Evolutionary conservation across 78 protist species (phyloP).

Genomic region (Dictyostelium brefeldianum): DNA sequence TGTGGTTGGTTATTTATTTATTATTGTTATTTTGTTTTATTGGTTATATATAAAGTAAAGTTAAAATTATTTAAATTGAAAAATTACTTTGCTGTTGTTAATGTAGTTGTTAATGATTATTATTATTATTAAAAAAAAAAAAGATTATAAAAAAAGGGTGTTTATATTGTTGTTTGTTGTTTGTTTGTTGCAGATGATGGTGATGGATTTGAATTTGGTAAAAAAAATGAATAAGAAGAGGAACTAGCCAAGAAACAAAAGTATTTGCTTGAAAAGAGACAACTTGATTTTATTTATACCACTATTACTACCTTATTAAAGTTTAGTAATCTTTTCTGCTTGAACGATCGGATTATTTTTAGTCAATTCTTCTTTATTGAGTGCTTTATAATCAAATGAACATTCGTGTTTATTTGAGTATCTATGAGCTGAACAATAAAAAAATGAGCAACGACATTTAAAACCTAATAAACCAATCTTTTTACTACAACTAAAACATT

Average conservation of each 20-base stretch:
- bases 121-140: neutral
- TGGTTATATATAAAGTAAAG: too few relatives aligned
- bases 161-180: neutral
- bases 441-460: slow-evolving; percentile 87
- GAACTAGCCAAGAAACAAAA: too few relatives aligned
- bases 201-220: too few relatives aligned
- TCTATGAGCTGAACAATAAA: slow-evolving; percentile 88
- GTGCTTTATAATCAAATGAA: slow-evolving; percentile 85
- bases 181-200: too few relatives aligned
- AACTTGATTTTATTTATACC: too few relatives aligned
- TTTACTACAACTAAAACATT: slow-evolving; percentile 86
- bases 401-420: slow-evolving; percentile 90
- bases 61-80: too few relatives aligned
- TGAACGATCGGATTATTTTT: slow-evolving; percentile 86
- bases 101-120: too few relatives aligned
- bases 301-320: slow-evolving; percentile 19
- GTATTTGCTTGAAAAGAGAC: too few relatives aligned
- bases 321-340: slow-evolving; percentile 62
- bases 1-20: neutral
- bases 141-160: neutral
- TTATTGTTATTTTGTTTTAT: neutral
- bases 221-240: too few relatives aligned
- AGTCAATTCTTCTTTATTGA: slow-evolving; percentile 79
- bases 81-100: too few relatives aligned
- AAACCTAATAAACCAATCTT: slow-evolving; percentile 90